A percentile compares a stretch with the other conserved stretches of the same genome.
Conservation (phyloP, 116 monocot species). For the Posidonia oceanica region DNA sequence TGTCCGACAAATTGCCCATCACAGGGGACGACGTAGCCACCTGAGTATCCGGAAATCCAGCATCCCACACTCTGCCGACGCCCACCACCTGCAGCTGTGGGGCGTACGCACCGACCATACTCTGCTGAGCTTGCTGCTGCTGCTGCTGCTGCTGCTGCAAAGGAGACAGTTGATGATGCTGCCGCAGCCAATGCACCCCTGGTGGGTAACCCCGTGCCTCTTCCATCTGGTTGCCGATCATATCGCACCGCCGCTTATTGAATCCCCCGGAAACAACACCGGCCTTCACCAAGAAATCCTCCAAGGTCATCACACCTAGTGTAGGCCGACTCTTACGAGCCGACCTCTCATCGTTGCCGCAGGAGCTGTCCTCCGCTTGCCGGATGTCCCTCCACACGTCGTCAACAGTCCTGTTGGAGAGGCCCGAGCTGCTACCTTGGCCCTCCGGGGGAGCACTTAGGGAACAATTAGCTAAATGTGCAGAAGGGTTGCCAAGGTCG, state of each 20-base stretch:
- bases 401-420: slow-evolving; percentile 74
- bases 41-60: slow-evolving; percentile 19
- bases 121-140: not conserved
- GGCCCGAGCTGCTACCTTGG: slow-evolving; percentile 40
- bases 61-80: slow-evolving; percentile 17
- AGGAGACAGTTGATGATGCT: slow-evolving; percentile 24
- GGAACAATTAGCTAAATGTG: not conserved
- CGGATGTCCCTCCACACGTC: slow-evolving; percentile 71
- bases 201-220: not conserved
- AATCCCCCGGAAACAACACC: slow-evolving; percentile 38
- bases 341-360: slow-evolving; percentile 6
- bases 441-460: slow-evolving; percentile 15
- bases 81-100: slow-evolving; percentile 4
- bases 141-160: slow-evolving; percentile 10
- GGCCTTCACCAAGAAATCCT: slow-evolving; percentile 74
- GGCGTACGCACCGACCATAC: slow-evolving; percentile 17
- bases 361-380: slow-evolving; percentile 8
- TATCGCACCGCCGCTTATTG: slow-evolving; percentile 7
- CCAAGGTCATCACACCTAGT: slow-evolving; percentile 76
- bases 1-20: slow-evolving; percentile 29
- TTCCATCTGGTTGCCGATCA: not conserved
- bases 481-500: slow-evolving; percentile 1
- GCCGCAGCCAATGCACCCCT: slow-evolving; percentile 34
- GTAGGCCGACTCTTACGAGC: slow-evolving; percentile 29
- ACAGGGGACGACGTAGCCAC: slow-evolving; percentile 14